Evolutionary conservation across 2,329 filamentous ascomycete genomes (phyloP).

Genomic region (Capronia coronata): DNA sequence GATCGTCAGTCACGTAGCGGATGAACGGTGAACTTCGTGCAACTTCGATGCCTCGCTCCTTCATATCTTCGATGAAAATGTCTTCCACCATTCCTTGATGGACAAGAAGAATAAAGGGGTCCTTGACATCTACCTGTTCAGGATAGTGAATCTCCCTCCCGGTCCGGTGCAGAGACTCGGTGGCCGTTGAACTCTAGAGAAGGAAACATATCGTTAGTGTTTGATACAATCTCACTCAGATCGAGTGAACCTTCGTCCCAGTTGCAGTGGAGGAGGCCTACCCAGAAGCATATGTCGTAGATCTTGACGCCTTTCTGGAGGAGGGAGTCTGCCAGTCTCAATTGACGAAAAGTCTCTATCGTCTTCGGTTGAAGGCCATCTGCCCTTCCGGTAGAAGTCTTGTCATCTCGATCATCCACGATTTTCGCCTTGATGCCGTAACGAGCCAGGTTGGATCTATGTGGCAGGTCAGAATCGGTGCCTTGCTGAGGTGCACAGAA

Average conservation of each 20-base stretch:
- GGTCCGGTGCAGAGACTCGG: conserved; percentile 52
- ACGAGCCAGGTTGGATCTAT: conserved; percentile 52
- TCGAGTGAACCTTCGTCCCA: no score
- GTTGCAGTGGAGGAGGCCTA: conserved; percentile 39
- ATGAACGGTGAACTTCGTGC: conserved; percentile 57
- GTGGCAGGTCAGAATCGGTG: no score
- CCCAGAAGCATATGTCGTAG: conserved; percentile 71
- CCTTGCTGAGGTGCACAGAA: conserved; percentile 11
- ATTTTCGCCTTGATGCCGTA: conserved; percentile 61
- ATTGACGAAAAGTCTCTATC: conserved; percentile 68
- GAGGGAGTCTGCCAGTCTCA: conserved; percentile 63
- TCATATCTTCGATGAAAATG: conserved; percentile 62
- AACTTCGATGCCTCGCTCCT: conserved; percentile 57
- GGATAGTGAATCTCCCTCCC: conserved; percentile 65
- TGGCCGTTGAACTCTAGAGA: conserved; percentile 36
- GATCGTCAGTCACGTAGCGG: conserved; percentile 46
- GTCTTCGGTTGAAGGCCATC: conserved; percentile 73
- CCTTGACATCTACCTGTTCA: conserved; percentile 40
- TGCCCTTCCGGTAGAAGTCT: conserved; percentile 61
- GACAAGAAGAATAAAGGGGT: conserved; percentile 50
- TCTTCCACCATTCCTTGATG: conserved; percentile 73
- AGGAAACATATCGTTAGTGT: no score
- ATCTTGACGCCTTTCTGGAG: conserved; percentile 62
- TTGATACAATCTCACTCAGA: no score
- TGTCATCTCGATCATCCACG: conserved; percentile 62